Percentiles rank a stretch among this genome's conserved stretches.
These are phyloP conservation scores for Nothophytophthora sp. DNA, from an alignment of 352 stramenopile species.

Conservation along the genomic window DNA sequence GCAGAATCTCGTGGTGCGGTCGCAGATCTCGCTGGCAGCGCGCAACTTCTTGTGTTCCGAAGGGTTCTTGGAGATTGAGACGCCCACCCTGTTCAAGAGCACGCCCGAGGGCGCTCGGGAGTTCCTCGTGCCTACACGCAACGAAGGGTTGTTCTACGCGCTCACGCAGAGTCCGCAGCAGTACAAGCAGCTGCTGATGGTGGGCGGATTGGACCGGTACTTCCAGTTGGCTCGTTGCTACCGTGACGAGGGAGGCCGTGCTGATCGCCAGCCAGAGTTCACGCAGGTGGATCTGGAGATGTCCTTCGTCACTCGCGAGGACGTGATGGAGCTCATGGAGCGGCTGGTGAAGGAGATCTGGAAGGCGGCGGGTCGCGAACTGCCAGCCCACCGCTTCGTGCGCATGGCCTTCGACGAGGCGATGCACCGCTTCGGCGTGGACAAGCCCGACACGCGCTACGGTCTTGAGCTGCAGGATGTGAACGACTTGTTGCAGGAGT, in stretches of 20 bases:
- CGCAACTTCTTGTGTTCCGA: slow-evolving; percentile 72
- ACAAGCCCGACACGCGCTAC: slow-evolving; percentile 87
- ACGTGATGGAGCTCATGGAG: slow-evolving; percentile 81
- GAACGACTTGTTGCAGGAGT: slow-evolving; percentile 34
- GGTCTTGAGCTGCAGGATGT: slow-evolving; percentile 71
- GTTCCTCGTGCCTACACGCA: slow-evolving; percentile 84
- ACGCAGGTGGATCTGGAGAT: slow-evolving; percentile 93
- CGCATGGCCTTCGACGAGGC: slow-evolving; percentile 76
- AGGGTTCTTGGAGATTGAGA: slow-evolving; percentile 89
- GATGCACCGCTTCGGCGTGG: slow-evolving; percentile 81
- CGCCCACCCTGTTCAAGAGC: slow-evolving; percentile 87
- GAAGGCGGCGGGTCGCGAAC: slow-evolving; percentile 46
- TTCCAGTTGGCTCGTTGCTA: slow-evolving; percentile 92
- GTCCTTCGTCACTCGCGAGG: slow-evolving; percentile 75
- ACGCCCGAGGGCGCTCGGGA: slow-evolving; percentile 87
- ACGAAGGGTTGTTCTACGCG: slow-evolving; percentile 78
- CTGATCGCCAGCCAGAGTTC: slow-evolving; percentile 91
- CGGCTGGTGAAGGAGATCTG: slow-evolving; percentile 71
- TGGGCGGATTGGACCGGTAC: slow-evolving; percentile 85
- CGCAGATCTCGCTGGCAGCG: slow-evolving; percentile 64
- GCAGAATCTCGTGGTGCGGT: slow-evolving; percentile 80
- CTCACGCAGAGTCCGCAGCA: slow-evolving; percentile 91
- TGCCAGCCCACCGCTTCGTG: slow-evolving; percentile 44
- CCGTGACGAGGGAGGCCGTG: slow-evolving; percentile 85
- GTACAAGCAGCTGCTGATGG: slow-evolving; percentile 94